These are phyloP conservation scores for Rosa persica DNA, from an alignment of 306 rosid species.

Conservation along the genomic window DNA sequence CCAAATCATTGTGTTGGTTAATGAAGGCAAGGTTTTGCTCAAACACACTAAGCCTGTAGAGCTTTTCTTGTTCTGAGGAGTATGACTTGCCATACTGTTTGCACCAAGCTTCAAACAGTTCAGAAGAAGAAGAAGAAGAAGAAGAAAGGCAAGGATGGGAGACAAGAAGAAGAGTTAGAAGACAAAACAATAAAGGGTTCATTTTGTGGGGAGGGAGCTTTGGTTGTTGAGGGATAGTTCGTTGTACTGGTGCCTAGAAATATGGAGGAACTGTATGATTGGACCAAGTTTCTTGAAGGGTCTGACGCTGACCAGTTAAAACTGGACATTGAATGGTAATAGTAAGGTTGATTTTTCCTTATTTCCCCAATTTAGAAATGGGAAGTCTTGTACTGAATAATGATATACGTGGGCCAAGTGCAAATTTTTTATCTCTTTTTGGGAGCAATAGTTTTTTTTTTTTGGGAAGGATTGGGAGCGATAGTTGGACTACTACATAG, in stretches of 20 bases:
- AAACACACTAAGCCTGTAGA: conserved; percentile 55
- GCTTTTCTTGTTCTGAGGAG: conserved; percentile 57
- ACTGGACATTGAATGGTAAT: not conserved
- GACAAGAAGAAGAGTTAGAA: conserved; percentile 15
- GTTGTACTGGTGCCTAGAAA: conserved; percentile 12
- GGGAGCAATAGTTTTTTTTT: too few species aligned
- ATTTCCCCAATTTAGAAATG: not conserved
- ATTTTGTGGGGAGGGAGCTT: conserved; percentile 6
- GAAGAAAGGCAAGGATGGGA: conserved; percentile 18
- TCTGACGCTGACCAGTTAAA: conserved; percentile 1
- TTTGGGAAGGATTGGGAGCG: too few species aligned
- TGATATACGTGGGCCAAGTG: not conserved
- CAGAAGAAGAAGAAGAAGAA: conserved; percentile 36
- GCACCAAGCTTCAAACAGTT: conserved; percentile 71
- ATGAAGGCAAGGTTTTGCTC: conserved; percentile 62
- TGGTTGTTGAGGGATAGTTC: not conserved
- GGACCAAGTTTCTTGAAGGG: not conserved
- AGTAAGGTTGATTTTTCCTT: not conserved
- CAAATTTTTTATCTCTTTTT: too few species aligned
- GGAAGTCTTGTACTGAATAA: not conserved
- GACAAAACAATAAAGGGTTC: conserved; percentile 19
- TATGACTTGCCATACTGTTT: conserved; percentile 59
- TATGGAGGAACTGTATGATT: conserved; percentile 9
- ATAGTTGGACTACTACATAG: not conserved
- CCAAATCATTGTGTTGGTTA: conserved; percentile 46